Percentiles rank a stretch among this genome's conserved stretches.
These are phyloP conservation scores for Aspergillus indologenus DNA, from an alignment of 495 filamentous ascomycete genomes.

Conservation along the genomic window DNA sequence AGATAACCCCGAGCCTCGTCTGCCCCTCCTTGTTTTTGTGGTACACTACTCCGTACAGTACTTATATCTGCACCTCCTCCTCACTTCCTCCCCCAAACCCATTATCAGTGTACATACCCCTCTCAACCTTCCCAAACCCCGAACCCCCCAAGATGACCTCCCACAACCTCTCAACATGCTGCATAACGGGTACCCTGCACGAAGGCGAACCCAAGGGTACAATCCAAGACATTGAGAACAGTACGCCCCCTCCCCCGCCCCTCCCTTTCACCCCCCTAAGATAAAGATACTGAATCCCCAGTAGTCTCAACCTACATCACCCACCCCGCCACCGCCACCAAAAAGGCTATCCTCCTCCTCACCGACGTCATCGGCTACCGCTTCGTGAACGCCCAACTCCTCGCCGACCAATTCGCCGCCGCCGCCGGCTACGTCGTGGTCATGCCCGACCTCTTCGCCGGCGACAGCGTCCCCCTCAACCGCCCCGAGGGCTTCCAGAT, in stretches of 20 bases:
- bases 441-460: constrained; percentile 54
- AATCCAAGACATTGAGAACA: constrained; percentile 25
- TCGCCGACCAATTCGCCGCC: constrained; percentile 73
- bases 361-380: constrained; percentile 36
- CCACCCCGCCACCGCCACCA: constrained; percentile 22
- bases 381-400: constrained; percentile 35
- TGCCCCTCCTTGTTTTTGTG: neutral
- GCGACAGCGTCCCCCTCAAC: constrained; percentile 32
- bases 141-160: constrained; percentile 39
- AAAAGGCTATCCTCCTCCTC: constrained; percentile 29
- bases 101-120: neutral
- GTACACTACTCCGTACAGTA: too few relatives aligned
- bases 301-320: constrained; percentile 30
- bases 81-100: neutral
- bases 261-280: neutral
- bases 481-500: constrained; percentile 27
- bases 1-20: neutral
- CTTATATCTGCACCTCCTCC: neutral
- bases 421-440: constrained; percentile 73
- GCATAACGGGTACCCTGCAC: constrained; percentile 39
- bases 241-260: constrained; percentile 11
- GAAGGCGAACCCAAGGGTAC: constrained; percentile 29
- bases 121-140: neutral
- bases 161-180: constrained; percentile 45
- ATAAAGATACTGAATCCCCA: constrained; percentile 8